Evolutionary conservation across 768 basidiomycete species (phyloP).

Genomic region (Mycena polygramma): DNA sequence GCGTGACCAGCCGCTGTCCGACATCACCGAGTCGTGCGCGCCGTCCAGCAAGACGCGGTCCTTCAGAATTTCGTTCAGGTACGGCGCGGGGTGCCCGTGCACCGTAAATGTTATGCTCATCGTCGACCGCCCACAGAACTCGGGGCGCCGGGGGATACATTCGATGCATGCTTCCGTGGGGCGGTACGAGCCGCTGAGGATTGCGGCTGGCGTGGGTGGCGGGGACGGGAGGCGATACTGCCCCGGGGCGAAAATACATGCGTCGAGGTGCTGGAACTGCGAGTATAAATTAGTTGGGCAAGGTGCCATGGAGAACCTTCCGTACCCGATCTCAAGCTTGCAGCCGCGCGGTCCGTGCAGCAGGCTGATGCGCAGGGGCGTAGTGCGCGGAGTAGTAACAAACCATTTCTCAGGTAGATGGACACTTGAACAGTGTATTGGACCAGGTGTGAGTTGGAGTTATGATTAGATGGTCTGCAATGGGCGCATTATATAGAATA

Average conservation of each 20-base stretch:
- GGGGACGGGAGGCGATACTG: slow-evolving; percentile 16
- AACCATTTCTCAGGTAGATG: not conserved
- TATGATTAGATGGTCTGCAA: no score
- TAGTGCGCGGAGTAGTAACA: not conserved
- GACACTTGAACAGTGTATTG: not conserved
- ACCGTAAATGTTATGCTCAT: slow-evolving; percentile 24
- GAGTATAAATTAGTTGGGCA: not conserved
- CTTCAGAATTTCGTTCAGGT: slow-evolving; percentile 24
- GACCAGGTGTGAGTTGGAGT: not conserved
- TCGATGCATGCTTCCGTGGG: slow-evolving; percentile 6
- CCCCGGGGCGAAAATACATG: slow-evolving; percentile 8
- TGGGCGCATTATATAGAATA: slow-evolving; percentile 2
- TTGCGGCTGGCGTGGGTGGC: slow-evolving; percentile 24
- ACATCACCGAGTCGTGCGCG: slow-evolving; percentile 18
- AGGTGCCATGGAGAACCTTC: no score
- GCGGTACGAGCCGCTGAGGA: slow-evolving; percentile 12
- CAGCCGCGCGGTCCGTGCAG: not conserved
- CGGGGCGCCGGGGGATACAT: slow-evolving; percentile 22
- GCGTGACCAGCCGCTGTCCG: slow-evolving; percentile 19
- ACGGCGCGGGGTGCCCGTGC: slow-evolving; percentile 26
- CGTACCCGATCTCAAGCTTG: slow-evolving; percentile 12
- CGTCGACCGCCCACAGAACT: slow-evolving; percentile 15
- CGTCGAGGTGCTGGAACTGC: slow-evolving; percentile 13
- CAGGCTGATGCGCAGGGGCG: not conserved
- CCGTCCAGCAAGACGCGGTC: slow-evolving; percentile 22